Base-by-base conservation (phyloP, 108 stramenopile species). In the Conticribra weissflogii region DNA sequence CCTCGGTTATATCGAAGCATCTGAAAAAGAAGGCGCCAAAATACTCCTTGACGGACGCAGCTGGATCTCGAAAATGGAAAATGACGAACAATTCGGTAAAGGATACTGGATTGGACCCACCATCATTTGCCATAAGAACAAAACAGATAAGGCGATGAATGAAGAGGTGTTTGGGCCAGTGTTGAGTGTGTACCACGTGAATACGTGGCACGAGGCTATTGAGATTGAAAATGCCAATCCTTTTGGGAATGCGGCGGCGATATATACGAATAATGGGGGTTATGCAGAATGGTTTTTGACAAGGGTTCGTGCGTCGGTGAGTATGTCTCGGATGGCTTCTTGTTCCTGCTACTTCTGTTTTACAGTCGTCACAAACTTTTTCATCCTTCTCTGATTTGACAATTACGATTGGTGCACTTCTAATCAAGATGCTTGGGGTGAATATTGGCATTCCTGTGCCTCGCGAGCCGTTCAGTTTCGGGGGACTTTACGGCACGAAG, bases 101-200 rank as follows among this genome's bases (percentile, higher is more conserved):
- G 85, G 93, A 52, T 60, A 83, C 62, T 98, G 93, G 92, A 82
- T 98, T 49, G 96, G 96, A 15, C 98, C 98, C 5, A 98, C 98
- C 22, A 70, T 98, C 16, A 76, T 98, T 29, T 64, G 85, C 30
- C 96, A 97, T 59, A 63, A 55, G n/a, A 83, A 81, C 25, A 61
- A 75, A 17, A 64, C 72, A 0, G 95, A 95, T 68, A 82, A 70
- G 47, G 90, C 89, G 3, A 82, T 96, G 81, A 74, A 71, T 46
- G 96, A 98, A 52, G 98, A 98, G 66, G 85, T 98, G 2, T 98
- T 98, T 79, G 98, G 98, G 4, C 98, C 98, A 2, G 96, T 78
- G 8, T 76, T 98, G 45, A 88, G 85, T 49, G 88, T 98, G 7
- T 88, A 88, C 59, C 55, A 70, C 21, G 90, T 89, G 3, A 27